Base-by-base conservation (phyloP, 371 early-diverging fungal genomes). In the Dichotomocladium elegans region DNA sequence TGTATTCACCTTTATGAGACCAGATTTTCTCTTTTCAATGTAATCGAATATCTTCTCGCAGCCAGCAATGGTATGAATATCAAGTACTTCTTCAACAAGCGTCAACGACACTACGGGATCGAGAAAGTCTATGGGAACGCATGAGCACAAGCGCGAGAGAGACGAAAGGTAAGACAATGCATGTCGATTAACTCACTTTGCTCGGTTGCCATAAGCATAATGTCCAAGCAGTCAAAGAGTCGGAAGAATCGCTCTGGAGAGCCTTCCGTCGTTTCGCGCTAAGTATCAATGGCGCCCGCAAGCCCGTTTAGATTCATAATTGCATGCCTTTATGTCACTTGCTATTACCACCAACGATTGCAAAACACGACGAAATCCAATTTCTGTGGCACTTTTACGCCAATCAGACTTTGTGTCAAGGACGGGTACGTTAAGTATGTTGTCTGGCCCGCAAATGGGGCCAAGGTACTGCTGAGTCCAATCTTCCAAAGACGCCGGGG, bases 31-130 rank as follows among this genome's bases (percentile, higher is more conserved):
- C 25, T 66, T 61, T 53, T 89, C 89, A 34, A 91, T 64, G 55
- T 83, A 89, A 34, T 76, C 72, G 57, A 89, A 85, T 2, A 91
- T 55, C 19, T 61, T 56, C 50, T 80, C 82, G 48, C 80, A 76
- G 5, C 70, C 72, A n/a, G 59, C 63, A 15, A 88, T 80, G 0
- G 88, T 85, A 15, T 88, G 78, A 8, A 74, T 60, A 30, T 90
- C 89, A 29, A 86, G 48, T 6, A 89, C 47, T 47, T 91, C 91
- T 57, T 89, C 89, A 3, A 87, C 61, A 50, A 75, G 54, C 4
- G 72, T 69, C 6, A 87, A 52, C 0, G 82, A 83, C 19, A 73
- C 64, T 17, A 66, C 66, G 1, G 66, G 52, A 26, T 87, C 86
- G 24, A 77, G 35, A 25, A 59, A 60, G 45, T 63, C 74, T 59